A percentile compares a stretch with the other conserved stretches of the same genome.
These are phyloP conservation scores for Saccharomycopsis guyanensis DNA, from an alignment of 805 yeast species.

Conservation along the genomic window DNA sequence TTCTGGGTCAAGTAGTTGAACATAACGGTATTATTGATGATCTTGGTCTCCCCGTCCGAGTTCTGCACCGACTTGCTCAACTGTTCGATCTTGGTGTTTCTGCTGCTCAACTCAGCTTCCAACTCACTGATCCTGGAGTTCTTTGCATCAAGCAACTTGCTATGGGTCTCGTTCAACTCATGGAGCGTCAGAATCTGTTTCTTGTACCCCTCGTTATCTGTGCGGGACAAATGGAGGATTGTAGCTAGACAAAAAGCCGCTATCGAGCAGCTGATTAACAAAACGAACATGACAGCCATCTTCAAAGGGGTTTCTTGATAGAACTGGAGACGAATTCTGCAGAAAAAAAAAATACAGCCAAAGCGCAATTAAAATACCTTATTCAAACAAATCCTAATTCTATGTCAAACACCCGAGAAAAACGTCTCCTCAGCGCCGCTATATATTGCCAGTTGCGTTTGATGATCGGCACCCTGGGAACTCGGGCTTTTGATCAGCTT, in stretches of 20 bases:
- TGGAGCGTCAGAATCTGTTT: background rate
- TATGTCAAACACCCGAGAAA: too few species aligned
- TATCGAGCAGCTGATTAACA: background rate
- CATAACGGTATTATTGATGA: slow-evolving; percentile 7
- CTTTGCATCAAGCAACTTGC: slow-evolving; percentile 3
- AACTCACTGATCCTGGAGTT: slow-evolving; percentile 7
- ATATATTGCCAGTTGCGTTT: too few species aligned
- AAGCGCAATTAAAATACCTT: too few species aligned
- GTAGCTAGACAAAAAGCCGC: background rate
- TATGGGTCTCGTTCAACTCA: slow-evolving; percentile 3
- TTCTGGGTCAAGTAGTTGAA: slow-evolving; percentile 12
- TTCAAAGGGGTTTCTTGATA: too few species aligned
- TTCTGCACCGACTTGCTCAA: slow-evolving; percentile 4
- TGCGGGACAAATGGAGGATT: background rate
- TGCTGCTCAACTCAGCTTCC: background rate
- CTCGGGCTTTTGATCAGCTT: too few species aligned
- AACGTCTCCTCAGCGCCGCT: too few species aligned
- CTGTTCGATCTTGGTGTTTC: slow-evolving; percentile 4
- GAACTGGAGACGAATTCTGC: too few species aligned
- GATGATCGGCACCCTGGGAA: too few species aligned
- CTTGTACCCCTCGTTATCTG: background rate
- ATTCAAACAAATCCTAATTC: too few species aligned
- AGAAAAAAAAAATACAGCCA: too few species aligned
- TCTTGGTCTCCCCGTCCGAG: slow-evolving; percentile 4
- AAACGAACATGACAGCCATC: background rate